These are phyloP conservation scores for Scedosporium apiospermum DNA, from an alignment of 2,329 filamentous ascomycete species.

Conservation along the genomic window DNA sequence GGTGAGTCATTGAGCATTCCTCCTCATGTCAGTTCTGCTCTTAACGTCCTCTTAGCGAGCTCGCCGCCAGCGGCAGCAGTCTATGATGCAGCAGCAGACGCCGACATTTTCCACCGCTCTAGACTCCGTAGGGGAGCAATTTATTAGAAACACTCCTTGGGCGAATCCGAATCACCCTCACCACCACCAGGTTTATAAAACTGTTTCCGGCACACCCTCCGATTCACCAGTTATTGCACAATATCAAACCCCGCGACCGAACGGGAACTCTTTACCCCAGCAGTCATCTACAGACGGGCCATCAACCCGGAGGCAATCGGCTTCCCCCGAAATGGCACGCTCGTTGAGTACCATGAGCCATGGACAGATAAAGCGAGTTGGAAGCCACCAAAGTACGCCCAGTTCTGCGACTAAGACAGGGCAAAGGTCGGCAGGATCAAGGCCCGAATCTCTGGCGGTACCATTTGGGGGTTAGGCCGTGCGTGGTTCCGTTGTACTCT, in stretches of 20 bases:
- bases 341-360: conserved; percentile 22
- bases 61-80: conserved; percentile 7
- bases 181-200: conserved; percentile 1
- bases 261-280: conserved; percentile 10
- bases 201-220: background rate
- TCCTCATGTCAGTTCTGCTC: conserved; percentile 29
- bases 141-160: conserved; percentile 84
- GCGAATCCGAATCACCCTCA: conserved; percentile 72
- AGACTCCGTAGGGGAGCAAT: conserved; percentile 70
- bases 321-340: conserved; percentile 35
- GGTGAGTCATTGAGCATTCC: conserved; percentile 33
- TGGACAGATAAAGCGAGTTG: conserved; percentile 23
- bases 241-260: conserved; percentile 28
- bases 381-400: conserved; percentile 17
- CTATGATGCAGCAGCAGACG: conserved; percentile 1
- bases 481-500: background rate
- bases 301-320: conserved; percentile 20
- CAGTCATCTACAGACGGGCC: conserved; percentile 8
- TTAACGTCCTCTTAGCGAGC: background rate
- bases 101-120: conserved; percentile 16
- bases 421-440: background rate
- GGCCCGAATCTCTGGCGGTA: background rate
- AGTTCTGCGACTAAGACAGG: background rate
- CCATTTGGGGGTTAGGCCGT: background rate
- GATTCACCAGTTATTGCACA: conserved; percentile 33